These are phyloP conservation scores for Suillus sp. DNA, from an alignment of 768 basidiomycete species.

Conservation along the genomic window DNA sequence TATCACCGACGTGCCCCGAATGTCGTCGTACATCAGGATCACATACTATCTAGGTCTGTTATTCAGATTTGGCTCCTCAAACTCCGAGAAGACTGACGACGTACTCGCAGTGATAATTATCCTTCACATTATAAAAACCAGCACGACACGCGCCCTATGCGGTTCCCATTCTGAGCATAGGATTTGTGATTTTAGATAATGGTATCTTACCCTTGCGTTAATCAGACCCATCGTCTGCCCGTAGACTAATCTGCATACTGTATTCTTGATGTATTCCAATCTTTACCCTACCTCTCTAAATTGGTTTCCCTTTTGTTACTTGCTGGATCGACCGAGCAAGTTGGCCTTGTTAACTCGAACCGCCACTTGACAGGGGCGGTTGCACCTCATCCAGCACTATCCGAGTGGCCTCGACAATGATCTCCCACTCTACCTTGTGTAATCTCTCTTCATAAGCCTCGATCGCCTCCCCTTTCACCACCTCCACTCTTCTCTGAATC, in stretches of 20 bases:
- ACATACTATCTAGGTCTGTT: constrained; percentile 22
- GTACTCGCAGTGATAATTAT: constrained; percentile 21
- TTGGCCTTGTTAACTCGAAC: not conserved
- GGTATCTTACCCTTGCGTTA: constrained; percentile 8
- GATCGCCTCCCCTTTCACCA: constrained; percentile 68
- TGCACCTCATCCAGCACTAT: constrained; percentile 62
- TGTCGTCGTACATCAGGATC: constrained; percentile 5
- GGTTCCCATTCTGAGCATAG: constrained; percentile 29
- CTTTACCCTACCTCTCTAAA: not conserved
- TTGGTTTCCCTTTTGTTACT: not conserved
- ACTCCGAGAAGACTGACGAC: not conserved
- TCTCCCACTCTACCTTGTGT: constrained; percentile 84
- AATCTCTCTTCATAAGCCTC: constrained; percentile 75
- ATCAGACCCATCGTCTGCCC: constrained; percentile 21
- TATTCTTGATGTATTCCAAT: not conserved
- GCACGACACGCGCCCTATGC: constrained; percentile 21
- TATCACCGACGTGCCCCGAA: constrained; percentile 19
- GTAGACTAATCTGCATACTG: constrained; percentile 4
- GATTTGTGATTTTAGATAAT: constrained; percentile 8
- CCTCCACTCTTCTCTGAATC: constrained; percentile 75
- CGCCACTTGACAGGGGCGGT: constrained; percentile 25
- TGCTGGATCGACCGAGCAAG: not conserved
- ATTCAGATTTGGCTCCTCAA: not conserved
- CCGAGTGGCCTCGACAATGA: constrained; percentile 85
- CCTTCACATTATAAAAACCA: constrained; percentile 21